Evolutionary conservation across 1,284 basidiomycete genomes (phyloP).

Genomic region (Omphalotus olearius): DNA sequence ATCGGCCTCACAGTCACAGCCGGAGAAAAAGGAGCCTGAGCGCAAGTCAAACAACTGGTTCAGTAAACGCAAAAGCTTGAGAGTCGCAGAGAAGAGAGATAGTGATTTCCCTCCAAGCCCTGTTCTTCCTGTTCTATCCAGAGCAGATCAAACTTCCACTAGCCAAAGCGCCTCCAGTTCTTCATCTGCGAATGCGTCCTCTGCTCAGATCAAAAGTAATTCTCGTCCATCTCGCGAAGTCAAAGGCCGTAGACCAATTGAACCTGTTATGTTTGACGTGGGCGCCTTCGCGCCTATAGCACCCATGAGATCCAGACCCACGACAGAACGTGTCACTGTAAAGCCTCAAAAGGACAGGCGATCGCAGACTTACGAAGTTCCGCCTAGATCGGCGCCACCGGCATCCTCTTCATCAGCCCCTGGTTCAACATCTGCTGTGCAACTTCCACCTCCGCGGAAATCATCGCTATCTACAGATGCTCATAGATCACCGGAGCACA

Average conservation of each 20-base stretch:
- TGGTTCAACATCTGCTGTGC: conserved; percentile 6
- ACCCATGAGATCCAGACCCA: conserved; percentile 18
- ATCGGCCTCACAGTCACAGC: conserved; percentile 15
- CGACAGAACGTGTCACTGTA: conserved; percentile 11
- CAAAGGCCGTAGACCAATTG: conserved; percentile 16
- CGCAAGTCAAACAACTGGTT: conserved; percentile 51
- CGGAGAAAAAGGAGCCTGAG: conserved; percentile 32
- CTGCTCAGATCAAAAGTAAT: conserved; percentile 19
- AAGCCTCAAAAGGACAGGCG: conserved; percentile 16
- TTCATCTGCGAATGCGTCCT: conserved; percentile 14
- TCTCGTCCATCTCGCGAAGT: conserved; percentile 17
- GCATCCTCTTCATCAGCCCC: conserved; percentile 16
- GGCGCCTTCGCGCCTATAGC: background rate
- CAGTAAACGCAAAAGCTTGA: conserved; percentile 44
- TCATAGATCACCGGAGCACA: conserved; percentile 17
- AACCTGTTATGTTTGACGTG: conserved; percentile 5
- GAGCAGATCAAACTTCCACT: conserved; percentile 2
- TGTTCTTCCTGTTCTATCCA: conserved; percentile 1
- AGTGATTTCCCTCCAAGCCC: conserved; percentile 10
- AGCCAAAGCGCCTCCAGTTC: background rate
- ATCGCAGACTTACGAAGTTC: conserved; percentile 24
- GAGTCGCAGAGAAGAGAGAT: conserved; percentile 22
- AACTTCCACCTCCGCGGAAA: conserved; percentile 10
- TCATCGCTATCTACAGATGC: conserved; percentile 9
- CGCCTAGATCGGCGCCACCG: conserved; percentile 20